phyloP scores from a whole-genome alignment of 2,329 filamentous ascomycete genomes.

The Fusarium sp. region DNA sequence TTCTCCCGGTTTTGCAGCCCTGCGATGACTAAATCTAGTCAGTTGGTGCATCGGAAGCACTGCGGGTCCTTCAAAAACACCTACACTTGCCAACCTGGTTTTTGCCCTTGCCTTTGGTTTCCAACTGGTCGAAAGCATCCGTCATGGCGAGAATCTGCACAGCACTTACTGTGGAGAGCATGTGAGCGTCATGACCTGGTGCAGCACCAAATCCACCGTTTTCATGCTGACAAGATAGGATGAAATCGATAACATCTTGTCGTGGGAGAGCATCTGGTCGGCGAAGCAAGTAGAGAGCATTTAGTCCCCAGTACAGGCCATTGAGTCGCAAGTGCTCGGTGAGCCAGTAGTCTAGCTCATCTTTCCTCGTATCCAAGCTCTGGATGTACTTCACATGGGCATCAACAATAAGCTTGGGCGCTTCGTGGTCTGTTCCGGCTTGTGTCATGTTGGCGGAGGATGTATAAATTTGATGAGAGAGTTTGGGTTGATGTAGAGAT shows the following conservation, averaged over 20 bases:
- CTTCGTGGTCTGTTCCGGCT: constrained; percentile 47
- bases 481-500: constrained; percentile 25
- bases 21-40: constrained; percentile 72
- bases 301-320: constrained; percentile 96
- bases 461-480: constrained; percentile 2
- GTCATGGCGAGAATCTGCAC: constrained; percentile 92
- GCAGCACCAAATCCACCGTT: constrained; percentile 94
- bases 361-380: constrained; percentile 88
- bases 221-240: constrained; percentile 92
- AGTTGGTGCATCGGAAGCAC: constrained; percentile 33
- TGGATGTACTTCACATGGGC: constrained; percentile 92
- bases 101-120: constrained; percentile 72
- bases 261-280: constrained; percentile 84
- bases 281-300: constrained; percentile 84
- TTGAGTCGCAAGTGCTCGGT: constrained; percentile 96
- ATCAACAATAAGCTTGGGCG: constrained; percentile 60
- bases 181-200: constrained; percentile 93
- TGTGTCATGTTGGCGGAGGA: constrained; percentile 48
- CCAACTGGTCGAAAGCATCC: constrained; percentile 85
- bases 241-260: constrained; percentile 85
- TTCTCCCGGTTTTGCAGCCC: constrained; percentile 81
- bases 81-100: constrained; percentile 82
- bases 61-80: constrained; percentile 50
- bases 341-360: constrained; percentile 97
- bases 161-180: constrained; percentile 95